phyloP scores from a whole-genome alignment of 805 yeast species.

The Wilhelminamyces savonicus region DNA sequence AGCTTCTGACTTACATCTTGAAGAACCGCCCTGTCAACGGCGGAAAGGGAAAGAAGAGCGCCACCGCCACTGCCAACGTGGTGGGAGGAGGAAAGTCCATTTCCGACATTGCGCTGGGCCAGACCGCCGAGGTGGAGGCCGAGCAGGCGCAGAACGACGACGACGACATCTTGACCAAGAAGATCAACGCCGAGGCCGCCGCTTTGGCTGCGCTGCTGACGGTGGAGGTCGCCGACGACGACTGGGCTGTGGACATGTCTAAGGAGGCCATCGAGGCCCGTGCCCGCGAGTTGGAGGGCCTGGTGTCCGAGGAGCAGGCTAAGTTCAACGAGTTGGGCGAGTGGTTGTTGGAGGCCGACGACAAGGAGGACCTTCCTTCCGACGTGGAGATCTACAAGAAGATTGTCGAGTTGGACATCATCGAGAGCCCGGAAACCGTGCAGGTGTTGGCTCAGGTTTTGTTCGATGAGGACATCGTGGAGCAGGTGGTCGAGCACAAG shows the following conservation, averaged over 20 bases:
- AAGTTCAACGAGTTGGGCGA: slow-evolving; percentile 78
- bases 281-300: slow-evolving; percentile 77
- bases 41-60: slow-evolving; percentile 67
- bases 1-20: slow-evolving; percentile 76
- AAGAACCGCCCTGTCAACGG: slow-evolving; percentile 80
- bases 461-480: slow-evolving; percentile 70
- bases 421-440: slow-evolving; percentile 65
- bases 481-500: slow-evolving; percentile 67
- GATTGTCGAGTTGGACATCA: slow-evolving; percentile 72
- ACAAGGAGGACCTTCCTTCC: slow-evolving; percentile 56
- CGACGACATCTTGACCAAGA: slow-evolving; percentile 33
- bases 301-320: slow-evolving; percentile 40
- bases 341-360: slow-evolving; percentile 62
- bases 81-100: slow-evolving; percentile 83
- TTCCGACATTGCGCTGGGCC: slow-evolving; percentile 64
- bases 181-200: slow-evolving; percentile 81
- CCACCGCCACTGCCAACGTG: slow-evolving; percentile 84
- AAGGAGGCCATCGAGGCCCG: slow-evolving; percentile 93
- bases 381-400: slow-evolving; percentile 93
- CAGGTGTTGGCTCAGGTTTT: slow-evolving; percentile 90
- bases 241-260: slow-evolving; percentile 96
- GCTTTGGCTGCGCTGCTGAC: slow-evolving; percentile 41
- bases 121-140: slow-evolving; percentile 33
- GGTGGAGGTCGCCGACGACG: slow-evolving; percentile 76
- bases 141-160: slow-evolving; percentile 49